Base-by-base conservation (phyloP, 2,329 filamentous ascomycete genomes). In the Cadophora sp. region DNA sequence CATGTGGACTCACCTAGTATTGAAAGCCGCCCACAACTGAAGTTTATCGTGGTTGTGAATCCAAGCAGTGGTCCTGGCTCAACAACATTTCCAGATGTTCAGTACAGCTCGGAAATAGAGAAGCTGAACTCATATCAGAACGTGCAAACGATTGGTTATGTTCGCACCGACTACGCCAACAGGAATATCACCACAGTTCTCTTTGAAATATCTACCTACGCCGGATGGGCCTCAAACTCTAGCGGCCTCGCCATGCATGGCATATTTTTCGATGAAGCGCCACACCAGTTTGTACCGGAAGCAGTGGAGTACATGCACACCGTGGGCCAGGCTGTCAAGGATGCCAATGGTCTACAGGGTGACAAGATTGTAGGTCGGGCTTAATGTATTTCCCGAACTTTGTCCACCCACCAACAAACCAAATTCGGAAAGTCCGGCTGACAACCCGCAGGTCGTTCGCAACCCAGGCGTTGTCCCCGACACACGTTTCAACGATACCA, bases 131-230 rank as follows among this genome's bases (percentile, higher is more conserved):
- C 69, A 16, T 79, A 78, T 60, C 11, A 73, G 29, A 82, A 82
- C 66, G 77, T 80, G n/a, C 71, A 74, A 0, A 74, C 79, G 2
- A 69, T 82, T 16, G 81, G 81, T 14, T 82, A 82, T 67, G 78
- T 82, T 37, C 74, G 73, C 4, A 81, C 79, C 2, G 60, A 66
- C 8, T 80, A 80, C 56, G 77, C 75, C 3, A 71, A 64, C 0
- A 68, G 78, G 4, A 72, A 75, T 51, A 69, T 77, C 34, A 63
- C 72, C 6, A 72, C 73, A 1, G 77, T 82, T 16, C 69, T 77
- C 14, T 61, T 67, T 0, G 78, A 82, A 27, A 72, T 82, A 26
- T 72, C 73, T n/a, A 76, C 66, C 9, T 82, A 81, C 69, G 73
- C 78, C 0, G 69, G 71, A 19, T 82, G 80, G 79, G 69, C 73